phyloP scores from a whole-genome alignment of 2,329 filamentous ascomycete species.

The Clarireedia homoeocarpa region DNA sequence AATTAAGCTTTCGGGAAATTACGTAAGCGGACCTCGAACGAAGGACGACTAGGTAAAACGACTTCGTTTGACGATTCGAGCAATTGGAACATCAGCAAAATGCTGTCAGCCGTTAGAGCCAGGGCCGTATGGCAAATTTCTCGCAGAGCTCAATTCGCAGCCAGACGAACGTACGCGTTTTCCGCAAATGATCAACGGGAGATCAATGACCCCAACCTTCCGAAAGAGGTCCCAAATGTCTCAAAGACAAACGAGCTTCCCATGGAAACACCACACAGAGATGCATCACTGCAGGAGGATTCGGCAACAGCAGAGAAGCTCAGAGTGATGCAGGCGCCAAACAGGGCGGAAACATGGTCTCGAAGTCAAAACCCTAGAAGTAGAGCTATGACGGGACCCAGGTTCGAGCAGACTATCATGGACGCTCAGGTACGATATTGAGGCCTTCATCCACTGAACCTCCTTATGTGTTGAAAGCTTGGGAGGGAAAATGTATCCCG shows the following conservation, averaged over 20 bases:
- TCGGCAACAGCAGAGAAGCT: conserved; percentile 33
- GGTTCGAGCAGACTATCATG: conserved; percentile 97
- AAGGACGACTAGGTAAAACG: conserved; percentile 3
- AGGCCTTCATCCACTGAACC: neutral
- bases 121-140: conserved; percentile 33
- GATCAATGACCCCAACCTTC: conserved; percentile 35
- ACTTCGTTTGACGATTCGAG: conserved; percentile 1
- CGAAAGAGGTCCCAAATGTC: conserved; percentile 43
- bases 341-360: conserved; percentile 75
- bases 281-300: conserved; percentile 47
- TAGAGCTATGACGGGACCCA: conserved; percentile 82
- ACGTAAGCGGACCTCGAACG: neutral
- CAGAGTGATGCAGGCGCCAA: conserved; percentile 64
- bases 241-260: conserved; percentile 54
- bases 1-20: conserved; percentile 5
- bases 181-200: conserved; percentile 43
- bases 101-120: conserved; percentile 37
- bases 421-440: conserved; percentile 65
- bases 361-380: conserved; percentile 74
- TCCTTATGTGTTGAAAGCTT: neutral
- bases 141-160: conserved; percentile 26
- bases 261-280: conserved; percentile 39
- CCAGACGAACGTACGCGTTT: conserved; percentile 26
- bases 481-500: too few relatives aligned
- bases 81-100: conserved; percentile 28